Percentiles rank a stretch among this genome's conserved stretches.
phyloP scores from a whole-genome alignment of 495 filamentous ascomycete genomes.

The Neurospora terricola region DNA sequence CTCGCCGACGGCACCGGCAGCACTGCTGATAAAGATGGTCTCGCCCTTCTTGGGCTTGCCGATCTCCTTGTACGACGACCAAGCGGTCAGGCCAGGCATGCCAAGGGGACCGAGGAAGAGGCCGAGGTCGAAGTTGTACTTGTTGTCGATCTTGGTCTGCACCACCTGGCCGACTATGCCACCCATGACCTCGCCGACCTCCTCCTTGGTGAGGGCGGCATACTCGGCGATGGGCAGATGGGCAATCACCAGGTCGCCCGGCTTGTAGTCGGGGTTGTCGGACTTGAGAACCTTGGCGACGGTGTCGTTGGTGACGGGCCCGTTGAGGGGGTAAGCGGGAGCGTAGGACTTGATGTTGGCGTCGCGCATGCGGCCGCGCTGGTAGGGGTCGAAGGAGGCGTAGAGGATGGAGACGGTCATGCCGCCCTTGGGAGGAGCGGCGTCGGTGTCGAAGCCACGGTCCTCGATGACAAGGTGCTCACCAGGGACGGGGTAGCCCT shows the following conservation, averaged over 20 bases:
- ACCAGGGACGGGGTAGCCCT: conserved; percentile 58
- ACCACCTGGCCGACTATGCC: conserved; percentile 2
- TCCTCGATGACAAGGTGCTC: conserved; percentile 64
- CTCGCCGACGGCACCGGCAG: conserved; percentile 76
- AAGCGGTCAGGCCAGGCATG: conserved; percentile 84
- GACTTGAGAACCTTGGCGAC: conserved; percentile 60
- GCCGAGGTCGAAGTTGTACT: conserved; percentile 51
- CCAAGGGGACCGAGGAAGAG: conserved; percentile 65
- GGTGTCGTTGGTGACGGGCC: conserved; percentile 46
- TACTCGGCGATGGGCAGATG: conserved; percentile 55
- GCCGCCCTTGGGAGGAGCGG: conserved; percentile 56
- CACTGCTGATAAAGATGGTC: conserved; percentile 77
- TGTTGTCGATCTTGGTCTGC: conserved; percentile 45
- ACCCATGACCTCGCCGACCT: conserved; percentile 10
- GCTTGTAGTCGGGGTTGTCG: conserved; percentile 46
- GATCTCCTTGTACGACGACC: conserved; percentile 70
- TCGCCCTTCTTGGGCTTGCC: conserved; percentile 80
- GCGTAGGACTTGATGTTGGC: conserved; percentile 49
- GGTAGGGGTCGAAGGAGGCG: conserved; percentile 83
- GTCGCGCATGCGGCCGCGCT: conserved; percentile 57
- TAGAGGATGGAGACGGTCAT: conserved; percentile 63
- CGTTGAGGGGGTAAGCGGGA: conserved; percentile 43
- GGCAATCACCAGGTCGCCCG: conserved; percentile 59
- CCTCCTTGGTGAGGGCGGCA: conserved; percentile 26
- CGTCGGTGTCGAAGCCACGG: conserved; percentile 54